Base-by-base conservation (phyloP, 495 filamentous ascomycete genomes). In the Lichina pygmaea region DNA sequence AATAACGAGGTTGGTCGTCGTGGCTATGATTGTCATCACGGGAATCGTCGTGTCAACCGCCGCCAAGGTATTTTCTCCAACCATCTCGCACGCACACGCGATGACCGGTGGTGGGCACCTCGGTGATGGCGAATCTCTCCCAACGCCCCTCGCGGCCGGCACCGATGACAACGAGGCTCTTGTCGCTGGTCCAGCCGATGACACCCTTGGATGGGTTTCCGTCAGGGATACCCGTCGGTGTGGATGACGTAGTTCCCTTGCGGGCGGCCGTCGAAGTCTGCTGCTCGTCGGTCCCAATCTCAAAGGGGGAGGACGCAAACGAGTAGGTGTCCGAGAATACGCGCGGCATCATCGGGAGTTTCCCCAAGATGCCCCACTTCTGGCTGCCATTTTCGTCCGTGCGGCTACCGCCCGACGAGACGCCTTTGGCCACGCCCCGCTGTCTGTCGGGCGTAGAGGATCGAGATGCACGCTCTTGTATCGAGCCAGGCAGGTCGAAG, bases 271-370 rank as follows among this genome's bases (percentile, higher is more conserved):
- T 38, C 13, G 10, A 34, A n/a, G 42, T 1, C 16, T 46, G 42
- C 13, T 41, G 34, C 53, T 85, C 80, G 16, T 85, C 77, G 9
- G 78, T 83, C 2, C 24, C 1, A 8, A 79, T 75, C 51, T 84
- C 78, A 52, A 92, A 91, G 44, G 75, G 71, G 2, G 69, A 64
- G 31, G 70, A 77, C 33, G 77, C 66, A 52, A 80, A 77, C 2
- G 79, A 85, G 55, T 91, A 86, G n/a, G 74, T 63, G 49, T 93
- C 85, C 0, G 78, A 83, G 52, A 93, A 85, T 6, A 82, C 57
- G 16, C 76, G 69, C 12, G 85, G 85, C 41, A 86, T 68, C 46
- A 86, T 58, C 1, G 85, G 82, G 34, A 92, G 66, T 53, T 71
- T 80, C 43, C 77, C 71, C 12, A 92, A 59, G 42, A 86, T 63